Conservation (phyloP, 2,329 filamentous ascomycete genomes). For the Paraconiothyrium brasiliense region DNA sequence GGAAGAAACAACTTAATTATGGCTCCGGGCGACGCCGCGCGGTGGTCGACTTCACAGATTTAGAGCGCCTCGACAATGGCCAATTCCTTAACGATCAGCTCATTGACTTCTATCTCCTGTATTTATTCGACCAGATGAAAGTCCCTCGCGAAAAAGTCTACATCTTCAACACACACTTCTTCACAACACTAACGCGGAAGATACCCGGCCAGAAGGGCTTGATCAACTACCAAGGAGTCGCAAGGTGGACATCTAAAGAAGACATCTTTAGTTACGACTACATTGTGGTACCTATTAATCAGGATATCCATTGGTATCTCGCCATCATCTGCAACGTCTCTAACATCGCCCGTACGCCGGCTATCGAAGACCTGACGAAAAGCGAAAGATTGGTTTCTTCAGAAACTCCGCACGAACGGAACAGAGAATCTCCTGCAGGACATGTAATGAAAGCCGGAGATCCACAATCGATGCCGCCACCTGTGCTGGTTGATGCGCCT, state of each 20-base stretch:
- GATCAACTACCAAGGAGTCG: slow-evolving; percentile 86
- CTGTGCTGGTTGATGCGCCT: neutral
- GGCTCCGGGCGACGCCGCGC: slow-evolving; percentile 69
- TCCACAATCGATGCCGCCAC: neutral
- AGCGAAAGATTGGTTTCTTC: neutral
- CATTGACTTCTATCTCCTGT: slow-evolving; percentile 83
- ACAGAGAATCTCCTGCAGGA: neutral
- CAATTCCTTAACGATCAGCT: slow-evolving; percentile 94
- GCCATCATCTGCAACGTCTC: slow-evolving; percentile 92
- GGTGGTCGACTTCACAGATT: slow-evolving; percentile 75
- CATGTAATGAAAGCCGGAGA: neutral
- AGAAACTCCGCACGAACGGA: neutral
- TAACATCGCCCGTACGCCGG: slow-evolving; percentile 60
- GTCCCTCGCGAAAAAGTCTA: slow-evolving; percentile 72
- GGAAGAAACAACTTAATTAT: slow-evolving; percentile 66
- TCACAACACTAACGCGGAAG: slow-evolving; percentile 72
- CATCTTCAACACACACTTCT: slow-evolving; percentile 95
- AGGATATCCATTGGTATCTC: slow-evolving; percentile 87
- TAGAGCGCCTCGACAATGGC: slow-evolving; percentile 80
- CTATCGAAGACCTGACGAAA: slow-evolving; percentile 1
- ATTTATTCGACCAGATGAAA: slow-evolving; percentile 48
- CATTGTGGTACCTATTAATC: slow-evolving; percentile 90
- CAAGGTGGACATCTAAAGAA: slow-evolving; percentile 85
- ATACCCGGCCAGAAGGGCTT: slow-evolving; percentile 58
- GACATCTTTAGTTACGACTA: slow-evolving; percentile 89